These are phyloP conservation scores for Ophiostoma sp. DNA, from an alignment of 2,329 filamentous ascomycete species.

Conservation along the genomic window DNA sequence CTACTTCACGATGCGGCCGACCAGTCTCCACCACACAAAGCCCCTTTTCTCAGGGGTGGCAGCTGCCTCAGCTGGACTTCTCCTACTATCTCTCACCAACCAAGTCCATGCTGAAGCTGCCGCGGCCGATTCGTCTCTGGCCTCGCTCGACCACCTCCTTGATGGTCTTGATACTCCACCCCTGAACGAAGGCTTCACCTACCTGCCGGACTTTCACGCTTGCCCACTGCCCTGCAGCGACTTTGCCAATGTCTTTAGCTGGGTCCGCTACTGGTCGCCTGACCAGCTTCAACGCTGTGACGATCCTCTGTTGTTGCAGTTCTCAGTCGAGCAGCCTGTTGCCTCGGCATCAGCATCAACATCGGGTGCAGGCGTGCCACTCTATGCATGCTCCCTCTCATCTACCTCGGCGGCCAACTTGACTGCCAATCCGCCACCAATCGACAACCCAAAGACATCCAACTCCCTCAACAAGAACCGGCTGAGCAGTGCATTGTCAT, in stretches of 20 bases:
- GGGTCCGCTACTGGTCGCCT: slow-evolving; percentile 9
- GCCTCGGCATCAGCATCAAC: not conserved
- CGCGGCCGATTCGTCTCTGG: not conserved
- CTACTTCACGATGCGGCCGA: slow-evolving; percentile 2
- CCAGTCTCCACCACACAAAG: not conserved
- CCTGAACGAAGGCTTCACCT: slow-evolving; percentile 10
- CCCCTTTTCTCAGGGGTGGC: not conserved
- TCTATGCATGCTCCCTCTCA: slow-evolving; percentile 6
- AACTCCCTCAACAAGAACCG: not conserved
- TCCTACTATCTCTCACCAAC: not conserved
- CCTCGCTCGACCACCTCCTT: slow-evolving; percentile 10
- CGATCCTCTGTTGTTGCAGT: not conserved
- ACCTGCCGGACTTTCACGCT: not conserved
- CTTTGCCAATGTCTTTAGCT: slow-evolving; percentile 9
- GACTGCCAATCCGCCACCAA: not conserved
- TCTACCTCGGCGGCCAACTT: not conserved
- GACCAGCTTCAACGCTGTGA: slow-evolving; percentile 2
- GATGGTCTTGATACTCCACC: slow-evolving; percentile 7
- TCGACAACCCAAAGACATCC: slow-evolving; percentile 3
- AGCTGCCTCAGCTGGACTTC: not conserved
- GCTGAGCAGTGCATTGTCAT: not conserved
- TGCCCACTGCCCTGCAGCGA: slow-evolving; percentile 10
- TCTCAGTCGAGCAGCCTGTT: not conserved
- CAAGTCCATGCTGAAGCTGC: not conserved
- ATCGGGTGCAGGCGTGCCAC: not conserved